Base-by-base conservation (phyloP, 345 rosid genomes). In the Syzygium oleosum region DNA sequence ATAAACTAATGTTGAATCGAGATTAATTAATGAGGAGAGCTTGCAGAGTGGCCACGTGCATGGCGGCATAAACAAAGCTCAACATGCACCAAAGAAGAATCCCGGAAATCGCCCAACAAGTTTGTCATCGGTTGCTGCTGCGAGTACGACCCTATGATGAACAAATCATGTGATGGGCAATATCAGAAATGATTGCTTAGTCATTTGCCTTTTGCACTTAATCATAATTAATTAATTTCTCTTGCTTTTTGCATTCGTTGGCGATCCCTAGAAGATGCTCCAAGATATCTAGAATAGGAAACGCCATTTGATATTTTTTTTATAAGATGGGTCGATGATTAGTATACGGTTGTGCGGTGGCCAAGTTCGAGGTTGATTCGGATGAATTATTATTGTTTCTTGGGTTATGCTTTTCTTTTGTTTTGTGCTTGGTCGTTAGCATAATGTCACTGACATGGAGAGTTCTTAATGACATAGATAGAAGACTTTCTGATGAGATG, bases 11-110 rank as follows among this genome's bases (percentile, higher is more conserved):
- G 79, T 34, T 51, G n/a, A 23, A 19, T 59, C 83, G 84, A 58
- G 88, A 55, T 59, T 49, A 85, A 58, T 87, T 87, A 87, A 38
- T 52, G 79, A 73, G 78, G 12, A 90, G 87, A 84, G 58, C 52
- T 59, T 34, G 77, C 85, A 31, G 58, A 87, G 91, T 89, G 93
- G 91, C 93, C 94, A 89, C 86, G 84, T 91, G 93, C 83, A 85
- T 52, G 56, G 90, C 88, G 87, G 88, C 52, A 52, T 79, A 51
- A 73, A 22, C 17, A 29, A 53, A 65, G 11, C 54, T 25, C 79
- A 68, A 61, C 73, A 61, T 61, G 73, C 34, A 84, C 54, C 15
- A n/a, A 51, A 29, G 19, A 22, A 31, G 54, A 25, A 31, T 84
- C 52, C 85, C 34, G 31, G 54, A 46, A 49, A 17, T 46, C 52